Evolutionary conservation across 2,329 filamentous ascomycete species (phyloP).

Genomic region (Thielaviopsis ethacetica): DNA sequence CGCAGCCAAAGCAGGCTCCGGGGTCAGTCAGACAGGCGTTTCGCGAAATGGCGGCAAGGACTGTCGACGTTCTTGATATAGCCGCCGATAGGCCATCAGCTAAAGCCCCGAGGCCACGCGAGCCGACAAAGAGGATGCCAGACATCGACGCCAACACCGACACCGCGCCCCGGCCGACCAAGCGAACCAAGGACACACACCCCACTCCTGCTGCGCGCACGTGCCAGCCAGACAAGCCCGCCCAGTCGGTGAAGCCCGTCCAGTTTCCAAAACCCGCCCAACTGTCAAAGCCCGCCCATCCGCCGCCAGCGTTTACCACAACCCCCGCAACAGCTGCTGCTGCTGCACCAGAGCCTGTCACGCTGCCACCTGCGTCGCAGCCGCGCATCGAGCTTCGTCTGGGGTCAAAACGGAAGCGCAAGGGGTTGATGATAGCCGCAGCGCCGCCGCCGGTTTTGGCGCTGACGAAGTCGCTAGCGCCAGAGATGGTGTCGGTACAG

Average conservation of each 20-base stretch:
- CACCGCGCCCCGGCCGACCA: neutral
- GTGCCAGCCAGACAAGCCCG: neutral
- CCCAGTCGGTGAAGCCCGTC: neutral
- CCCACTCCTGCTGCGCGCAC: neutral
- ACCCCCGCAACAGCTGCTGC: too few species aligned
- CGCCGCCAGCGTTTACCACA: too few species aligned
- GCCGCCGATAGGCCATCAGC: neutral
- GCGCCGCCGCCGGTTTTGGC: neutral
- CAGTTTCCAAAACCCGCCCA: neutral
- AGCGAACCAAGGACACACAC: neutral
- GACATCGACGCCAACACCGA: neutral
- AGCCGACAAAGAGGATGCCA: neutral
- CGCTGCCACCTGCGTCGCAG: neutral
- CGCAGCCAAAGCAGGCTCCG: neutral
- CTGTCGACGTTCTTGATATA: neutral
- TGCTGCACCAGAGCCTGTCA: neutral
- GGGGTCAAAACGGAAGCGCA: neutral
- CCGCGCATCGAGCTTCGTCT: constrained; percentile 3
- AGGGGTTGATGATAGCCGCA: constrained; percentile 6
- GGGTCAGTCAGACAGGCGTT: neutral
- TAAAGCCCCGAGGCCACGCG: neutral
- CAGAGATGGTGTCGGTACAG: neutral
- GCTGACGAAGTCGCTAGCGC: neutral
- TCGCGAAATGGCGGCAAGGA: neutral
- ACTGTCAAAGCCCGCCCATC: neutral